Evolutionary conservation across 2,329 filamentous ascomycete species (phyloP).

Genomic region (Cytospora schulzeri): DNA sequence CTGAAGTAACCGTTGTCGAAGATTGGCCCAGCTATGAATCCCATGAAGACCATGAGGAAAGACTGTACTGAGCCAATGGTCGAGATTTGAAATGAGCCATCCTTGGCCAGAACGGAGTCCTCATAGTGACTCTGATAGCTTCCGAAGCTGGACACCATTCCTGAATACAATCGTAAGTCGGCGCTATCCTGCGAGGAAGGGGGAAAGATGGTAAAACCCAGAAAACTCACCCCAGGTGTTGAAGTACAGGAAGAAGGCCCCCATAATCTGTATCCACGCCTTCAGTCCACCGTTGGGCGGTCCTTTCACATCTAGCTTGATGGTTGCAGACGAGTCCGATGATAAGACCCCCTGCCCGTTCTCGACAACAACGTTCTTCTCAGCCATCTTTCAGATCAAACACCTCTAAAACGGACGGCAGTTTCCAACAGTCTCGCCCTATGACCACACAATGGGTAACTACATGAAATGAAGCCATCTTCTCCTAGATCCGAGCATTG

Average conservation of each 20-base stretch:
- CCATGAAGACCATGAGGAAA: conserved; percentile 44
- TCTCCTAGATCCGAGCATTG: not conserved
- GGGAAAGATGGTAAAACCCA: not conserved
- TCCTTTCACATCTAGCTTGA: conserved; percentile 15
- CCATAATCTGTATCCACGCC: conserved; percentile 57
- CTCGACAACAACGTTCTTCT: not conserved
- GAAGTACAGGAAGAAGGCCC: conserved; percentile 57
- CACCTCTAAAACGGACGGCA: not conserved
- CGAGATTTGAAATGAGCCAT: conserved; percentile 44
- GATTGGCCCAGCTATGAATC: conserved; percentile 44
- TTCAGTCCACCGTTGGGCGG: conserved; percentile 20
- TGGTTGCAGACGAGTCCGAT: conserved; percentile 21
- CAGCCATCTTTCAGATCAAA: not conserved
- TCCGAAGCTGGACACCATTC: conserved; percentile 40
- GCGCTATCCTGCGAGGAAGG: not conserved
- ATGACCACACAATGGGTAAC: not conserved
- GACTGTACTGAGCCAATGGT: conserved; percentile 49
- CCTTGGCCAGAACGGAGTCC: conserved; percentile 35
- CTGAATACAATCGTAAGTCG: not conserved
- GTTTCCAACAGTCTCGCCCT: not conserved
- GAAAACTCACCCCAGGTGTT: conserved; percentile 48
- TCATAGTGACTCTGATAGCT: conserved; percentile 50
- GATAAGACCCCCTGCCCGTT: conserved; percentile 20
- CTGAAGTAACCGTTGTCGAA: conserved; percentile 47
- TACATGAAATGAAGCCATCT: not conserved